Evolutionary conservation across 495 filamentous ascomycete genomes (phyloP), one percentile per base, ranked within the genome.

Genomic region (Penicillium lagena): DNA sequence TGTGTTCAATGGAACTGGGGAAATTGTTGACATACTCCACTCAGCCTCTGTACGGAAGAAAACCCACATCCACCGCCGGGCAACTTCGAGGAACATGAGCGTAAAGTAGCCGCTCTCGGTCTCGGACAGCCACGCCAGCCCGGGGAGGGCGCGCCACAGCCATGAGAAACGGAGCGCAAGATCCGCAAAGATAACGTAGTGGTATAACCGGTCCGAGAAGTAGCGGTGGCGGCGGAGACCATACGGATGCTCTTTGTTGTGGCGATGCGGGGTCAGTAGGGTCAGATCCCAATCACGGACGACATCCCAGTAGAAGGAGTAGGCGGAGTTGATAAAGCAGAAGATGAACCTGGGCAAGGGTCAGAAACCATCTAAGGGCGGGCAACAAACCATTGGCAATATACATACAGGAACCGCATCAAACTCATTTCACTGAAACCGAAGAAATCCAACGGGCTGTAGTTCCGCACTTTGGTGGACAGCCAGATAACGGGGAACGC

Each of bases 241-340:
- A 49, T 76, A 95, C 1, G 89, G 81, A 50, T 90, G 72, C 8
- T 84, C 78, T 7, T 70, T 73, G 29, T 76, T 69, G 30, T 70
- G 68, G 15, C 71, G 60, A 5, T 64, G 51, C 0, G 65, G 43
- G 8, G 78, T 66, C 54, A 97, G 87, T n/a, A 97, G 75, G 0
- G 82, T 85, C 34, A 98, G 72, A 53, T 97, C 93, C 93, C 93
- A 98, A 71, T 98, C 93, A 69, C 87, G 90, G 36, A 88, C 79
- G 14, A 97, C 82, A 60, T 98, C 93, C 93, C 93, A 98, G 73
- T 91, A 98, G 75, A 96, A 96, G 30, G 87, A 90, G 66, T 96
- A 98, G 45, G 82, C 69, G 9, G 85, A 88, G 56, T 97, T 98
- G 40, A 93, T 49, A 29, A 85, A 72, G 22, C 86, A 85, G 37